These are phyloP conservation scores for Leccinum incarnatum DNA, from an alignment of 768 basidiomycete genomes.

Conservation along the genomic window DNA sequence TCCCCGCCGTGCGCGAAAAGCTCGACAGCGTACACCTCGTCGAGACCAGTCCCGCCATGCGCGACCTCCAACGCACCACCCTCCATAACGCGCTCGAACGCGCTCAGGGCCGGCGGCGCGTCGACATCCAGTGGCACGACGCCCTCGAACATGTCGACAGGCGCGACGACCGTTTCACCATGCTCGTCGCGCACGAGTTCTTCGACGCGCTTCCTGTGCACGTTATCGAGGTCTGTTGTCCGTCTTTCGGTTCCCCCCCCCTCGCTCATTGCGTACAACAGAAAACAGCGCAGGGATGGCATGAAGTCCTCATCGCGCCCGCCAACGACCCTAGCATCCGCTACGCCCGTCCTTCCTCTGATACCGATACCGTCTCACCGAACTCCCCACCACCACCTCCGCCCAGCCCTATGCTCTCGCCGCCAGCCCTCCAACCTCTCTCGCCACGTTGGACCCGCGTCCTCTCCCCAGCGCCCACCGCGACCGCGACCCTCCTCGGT, in stretches of 20 bases:
- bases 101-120: conserved; percentile 21
- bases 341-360: conserved; percentile 23
- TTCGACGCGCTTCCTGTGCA: conserved; percentile 96
- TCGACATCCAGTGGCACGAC: conserved; percentile 67
- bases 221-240: conserved; percentile 65
- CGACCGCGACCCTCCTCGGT: conserved; percentile 54
- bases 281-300: conserved; percentile 81
- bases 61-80: conserved; percentile 55
- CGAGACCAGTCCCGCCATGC: conserved; percentile 74
- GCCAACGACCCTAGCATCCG: conserved; percentile 38
- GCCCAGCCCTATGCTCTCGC: neutral
- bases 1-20: conserved; percentile 35
- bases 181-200: conserved; percentile 94
- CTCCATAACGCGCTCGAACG: conserved; percentile 35
- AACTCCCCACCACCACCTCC: neutral
- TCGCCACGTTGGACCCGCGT: conserved; percentile 57
- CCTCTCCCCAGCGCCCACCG: conserved; percentile 57
- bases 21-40: conserved; percentile 67
- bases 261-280: conserved; percentile 23
- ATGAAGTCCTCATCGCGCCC: conserved; percentile 73
- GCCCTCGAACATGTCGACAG: conserved; percentile 63
- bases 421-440: neutral
- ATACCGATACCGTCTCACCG: conserved; percentile 9
- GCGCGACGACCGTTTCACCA: conserved; percentile 58
- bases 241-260: too few relatives aligned